Evolutionary conservation across 1,139 yeast genomes (phyloP).

Genomic region (Yamadazyma sp.): DNA sequence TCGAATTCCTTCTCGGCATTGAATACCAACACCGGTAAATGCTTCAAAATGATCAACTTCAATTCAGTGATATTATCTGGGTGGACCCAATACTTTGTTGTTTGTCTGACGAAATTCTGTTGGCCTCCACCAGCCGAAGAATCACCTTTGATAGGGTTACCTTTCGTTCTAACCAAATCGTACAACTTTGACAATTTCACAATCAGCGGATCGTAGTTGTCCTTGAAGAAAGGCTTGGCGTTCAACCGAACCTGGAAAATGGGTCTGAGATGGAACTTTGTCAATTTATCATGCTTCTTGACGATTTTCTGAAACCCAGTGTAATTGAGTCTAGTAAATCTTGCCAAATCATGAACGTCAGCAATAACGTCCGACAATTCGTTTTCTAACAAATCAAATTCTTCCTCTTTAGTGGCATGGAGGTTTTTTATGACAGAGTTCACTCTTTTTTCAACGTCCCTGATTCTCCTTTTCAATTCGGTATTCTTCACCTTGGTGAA

Average conservation of each 20-base stretch:
- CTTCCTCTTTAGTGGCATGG: conserved; percentile 63
- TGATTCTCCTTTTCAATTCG: conserved; percentile 79
- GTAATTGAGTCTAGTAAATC: conserved; percentile 86
- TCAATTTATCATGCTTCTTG: conserved; percentile 92
- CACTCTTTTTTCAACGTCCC: conserved; percentile 73
- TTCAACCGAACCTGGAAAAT: conserved; percentile 90
- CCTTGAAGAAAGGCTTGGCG: conserved; percentile 93
- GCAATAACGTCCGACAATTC: conserved; percentile 93
- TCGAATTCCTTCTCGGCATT: conserved; percentile 95
- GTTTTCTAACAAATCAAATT: conserved; percentile 87
- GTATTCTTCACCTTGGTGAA: conserved; percentile 86
- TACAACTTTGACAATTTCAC: conserved; percentile 87
- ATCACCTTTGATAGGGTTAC: conserved; percentile 92
- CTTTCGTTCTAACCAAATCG: conserved; percentile 91
- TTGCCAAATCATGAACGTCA: conserved; percentile 95
- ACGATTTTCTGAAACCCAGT: conserved; percentile 95
- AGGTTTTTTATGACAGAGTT: conserved; percentile 51
- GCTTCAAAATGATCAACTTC: conserved; percentile 87
- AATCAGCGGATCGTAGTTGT: conserved; percentile 84
- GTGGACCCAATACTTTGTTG: conserved; percentile 98
- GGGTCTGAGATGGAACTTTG: conserved; percentile 81
- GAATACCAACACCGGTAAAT: conserved; percentile 93
- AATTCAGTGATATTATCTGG: conserved; percentile 98
- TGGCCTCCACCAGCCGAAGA: conserved; percentile 96
- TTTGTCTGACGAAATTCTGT: conserved; percentile 96